Percentiles rank a stretch among this genome's conserved stretches.
Conservation (phyloP, 768 basidiomycete species). For the Boletus subparvulus region DNA sequence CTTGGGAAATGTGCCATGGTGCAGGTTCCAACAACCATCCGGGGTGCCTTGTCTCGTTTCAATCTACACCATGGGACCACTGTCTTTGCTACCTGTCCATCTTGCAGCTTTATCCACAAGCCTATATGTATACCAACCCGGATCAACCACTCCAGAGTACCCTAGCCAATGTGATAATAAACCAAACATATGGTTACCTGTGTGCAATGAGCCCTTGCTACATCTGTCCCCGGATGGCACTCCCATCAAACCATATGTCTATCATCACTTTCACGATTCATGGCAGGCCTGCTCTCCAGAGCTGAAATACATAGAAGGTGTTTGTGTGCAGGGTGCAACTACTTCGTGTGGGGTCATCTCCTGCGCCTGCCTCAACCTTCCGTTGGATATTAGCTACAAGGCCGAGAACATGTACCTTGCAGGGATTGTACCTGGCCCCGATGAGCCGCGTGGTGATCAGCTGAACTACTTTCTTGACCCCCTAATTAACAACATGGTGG, state of each 20-base stretch:
- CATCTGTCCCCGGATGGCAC: neutral
- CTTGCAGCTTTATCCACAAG: too few species aligned
- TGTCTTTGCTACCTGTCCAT: too few species aligned
- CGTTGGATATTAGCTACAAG: conserved; percentile 33
- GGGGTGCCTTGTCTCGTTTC: too few species aligned
- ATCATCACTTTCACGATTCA: conserved; percentile 4
- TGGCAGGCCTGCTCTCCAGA: neutral
- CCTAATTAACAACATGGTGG: conserved; percentile 26
- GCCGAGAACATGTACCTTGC: conserved; percentile 40
- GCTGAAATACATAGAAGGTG: neutral
- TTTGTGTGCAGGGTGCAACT: too few species aligned
- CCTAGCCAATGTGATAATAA: too few species aligned
- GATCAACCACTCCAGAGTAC: too few species aligned
- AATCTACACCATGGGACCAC: too few species aligned
- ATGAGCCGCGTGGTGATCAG: conserved; percentile 30
- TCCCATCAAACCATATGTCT: conserved; percentile 6
- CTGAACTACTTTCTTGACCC: conserved; percentile 1
- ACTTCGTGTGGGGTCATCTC: neutral
- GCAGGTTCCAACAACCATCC: too few species aligned
- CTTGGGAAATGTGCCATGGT: too few species aligned
- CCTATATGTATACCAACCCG: too few species aligned
- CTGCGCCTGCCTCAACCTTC: conserved; percentile 32
- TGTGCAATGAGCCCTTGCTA: neutral
- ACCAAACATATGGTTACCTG: neutral
- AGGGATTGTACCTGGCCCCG: conserved; percentile 39